phyloP scores from a whole-genome alignment of 768 basidiomycete species.

The Lentinus brumalis region DNA sequence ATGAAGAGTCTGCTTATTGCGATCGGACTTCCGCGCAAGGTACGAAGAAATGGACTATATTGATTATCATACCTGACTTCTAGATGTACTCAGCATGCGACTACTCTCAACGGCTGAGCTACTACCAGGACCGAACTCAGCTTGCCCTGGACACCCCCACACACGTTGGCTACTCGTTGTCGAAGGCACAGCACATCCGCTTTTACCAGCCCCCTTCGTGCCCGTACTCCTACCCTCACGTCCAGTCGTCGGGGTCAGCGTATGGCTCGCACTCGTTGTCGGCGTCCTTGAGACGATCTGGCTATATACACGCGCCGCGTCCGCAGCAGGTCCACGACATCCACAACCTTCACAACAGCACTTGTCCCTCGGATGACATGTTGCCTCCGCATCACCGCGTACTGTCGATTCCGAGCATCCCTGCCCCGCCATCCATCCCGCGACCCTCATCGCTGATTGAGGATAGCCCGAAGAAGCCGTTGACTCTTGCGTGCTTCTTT shows the following conservation, averaged over 20 bases:
- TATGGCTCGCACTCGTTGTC: conserved; percentile 5
- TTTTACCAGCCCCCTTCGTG: conserved; percentile 13
- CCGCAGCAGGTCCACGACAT: conserved; percentile 15
- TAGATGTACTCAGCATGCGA: conserved; percentile 2
- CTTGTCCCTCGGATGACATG: conserved; percentile 4
- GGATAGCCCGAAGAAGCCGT: conserved; percentile 38
- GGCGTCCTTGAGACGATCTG: neutral
- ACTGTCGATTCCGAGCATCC: conserved; percentile 19
- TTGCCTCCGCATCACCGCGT: conserved; percentile 14
- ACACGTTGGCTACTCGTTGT: neutral
- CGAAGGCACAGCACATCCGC: conserved; percentile 1
- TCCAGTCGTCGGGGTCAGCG: conserved; percentile 6
- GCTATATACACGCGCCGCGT: conserved; percentile 20
- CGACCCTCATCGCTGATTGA: conserved; percentile 26
- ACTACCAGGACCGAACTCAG: neutral
- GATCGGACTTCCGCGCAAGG: conserved; percentile 7
- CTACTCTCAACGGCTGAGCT: neutral
- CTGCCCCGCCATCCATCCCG: conserved; percentile 16
- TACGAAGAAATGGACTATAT: neutral
- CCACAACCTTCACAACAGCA: conserved; percentile 8
- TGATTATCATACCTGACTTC: neutral
- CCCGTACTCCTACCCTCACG: conserved; percentile 15
- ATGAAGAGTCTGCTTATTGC: conserved; percentile 4
- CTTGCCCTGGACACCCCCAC: conserved; percentile 5
- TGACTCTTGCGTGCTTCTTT: conserved; percentile 42